Base-by-base conservation (phyloP, 2,329 filamentous ascomycete species). In the Fulvia fulva region DNA sequence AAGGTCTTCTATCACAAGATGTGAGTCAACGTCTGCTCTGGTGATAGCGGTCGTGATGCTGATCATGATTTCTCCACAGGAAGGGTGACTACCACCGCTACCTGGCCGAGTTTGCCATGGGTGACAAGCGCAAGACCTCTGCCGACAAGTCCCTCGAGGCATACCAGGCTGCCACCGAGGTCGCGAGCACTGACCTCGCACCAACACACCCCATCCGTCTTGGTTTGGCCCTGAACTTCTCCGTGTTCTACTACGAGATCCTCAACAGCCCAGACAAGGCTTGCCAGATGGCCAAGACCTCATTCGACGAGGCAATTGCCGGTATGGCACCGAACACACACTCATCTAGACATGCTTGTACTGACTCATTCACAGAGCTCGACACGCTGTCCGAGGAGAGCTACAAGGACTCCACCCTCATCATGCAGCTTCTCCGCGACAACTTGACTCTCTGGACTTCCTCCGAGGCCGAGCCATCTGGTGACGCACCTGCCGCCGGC, bases 1-100 rank as follows among this genome's bases (percentile, higher is more conserved):
- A 97, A 97, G 87, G 93, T 97, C 71, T 97, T 97, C 83, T 97
- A 97, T 83, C 92, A 97, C 89, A 97, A 97, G 88, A 97, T 97
- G 91, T 95, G 78, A 69, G 85, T 75, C 21, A 41, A n/a, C 12
- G 6, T 22, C 23, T 44, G 45, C 21, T 49, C 16, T 23, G 43
- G 14, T 41, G 26, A 19, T 30, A 45, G 25, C 45, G n/a, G 23
- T 2, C 23, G 28, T 14, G 34, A 37, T 54, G 52, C 59, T 62
- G 59, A 63, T 55, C n/a, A 53, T 47, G 52, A 22, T 60, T 45
- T 37, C 25, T 53, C 59, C 53, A 75, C 68, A 96, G 92, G 92
- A 97, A 96, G 90, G 93, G 93, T 79, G 93, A 97, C 81, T 97
- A 97, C 85, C 91, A 97, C 87, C 91, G 92, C 76, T 97, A 97